A percentile compares a stretch with the other conserved stretches of the same genome.
These are phyloP conservation scores for Limonium bicolor DNA, from an alignment of 148 eudicot genomes.

Conservation along the genomic window DNA sequence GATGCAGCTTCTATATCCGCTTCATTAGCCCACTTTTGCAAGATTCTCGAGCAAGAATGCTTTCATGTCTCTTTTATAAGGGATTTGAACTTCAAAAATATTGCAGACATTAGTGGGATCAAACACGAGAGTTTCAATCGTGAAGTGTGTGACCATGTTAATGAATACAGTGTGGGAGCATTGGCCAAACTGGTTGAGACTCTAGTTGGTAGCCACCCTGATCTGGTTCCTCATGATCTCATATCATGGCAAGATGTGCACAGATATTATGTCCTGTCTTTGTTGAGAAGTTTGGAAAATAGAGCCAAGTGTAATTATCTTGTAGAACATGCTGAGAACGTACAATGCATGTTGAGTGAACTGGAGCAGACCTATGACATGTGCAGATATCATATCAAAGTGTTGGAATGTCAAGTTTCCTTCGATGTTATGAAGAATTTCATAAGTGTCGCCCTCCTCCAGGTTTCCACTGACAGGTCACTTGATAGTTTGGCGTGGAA, in stretches of 20 bases:
- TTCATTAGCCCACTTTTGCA: conserved; percentile 31
- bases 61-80: conserved; percentile 47
- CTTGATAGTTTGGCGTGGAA: conserved; percentile 27
- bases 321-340: conserved; percentile 34
- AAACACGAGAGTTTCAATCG: conserved; percentile 37
- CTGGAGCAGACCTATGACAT: conserved; percentile 61
- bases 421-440: conserved; percentile 39
- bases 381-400: conserved; percentile 39
- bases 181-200: conserved; percentile 64
- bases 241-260: conserved; percentile 63
- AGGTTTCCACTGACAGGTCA: conserved; percentile 13
- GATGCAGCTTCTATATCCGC: conserved; percentile 12
- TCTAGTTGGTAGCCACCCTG: conserved; percentile 25
- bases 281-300: conserved; percentile 33
- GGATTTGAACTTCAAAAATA: conserved; percentile 76
- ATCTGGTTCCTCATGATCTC: conserved; percentile 24
- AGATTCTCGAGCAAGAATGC: conserved; percentile 65
- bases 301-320: conserved; percentile 23
- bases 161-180: conserved; percentile 70
- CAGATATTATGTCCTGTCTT: conserved; percentile 33
- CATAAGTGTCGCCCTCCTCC: conserved; percentile 40
- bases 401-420: conserved; percentile 32
- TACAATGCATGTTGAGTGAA: conserved; percentile 39
- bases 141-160: conserved; percentile 57
- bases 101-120: conserved; percentile 46